Evolutionary conservation across 441 rosid species (phyloP).

Genomic region (Kokia cookei): DNA sequence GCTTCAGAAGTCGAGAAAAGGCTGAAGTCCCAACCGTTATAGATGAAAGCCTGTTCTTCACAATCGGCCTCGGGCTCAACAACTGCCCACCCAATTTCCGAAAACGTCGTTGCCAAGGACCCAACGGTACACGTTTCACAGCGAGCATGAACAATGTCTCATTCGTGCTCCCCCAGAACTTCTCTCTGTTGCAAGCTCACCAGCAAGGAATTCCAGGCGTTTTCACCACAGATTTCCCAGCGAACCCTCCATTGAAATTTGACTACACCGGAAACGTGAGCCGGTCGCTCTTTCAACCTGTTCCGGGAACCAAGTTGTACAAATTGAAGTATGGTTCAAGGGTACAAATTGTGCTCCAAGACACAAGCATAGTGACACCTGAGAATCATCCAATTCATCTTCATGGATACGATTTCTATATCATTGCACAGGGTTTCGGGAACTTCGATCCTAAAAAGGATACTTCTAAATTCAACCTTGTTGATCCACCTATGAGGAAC

Average conservation of each 20-base stretch:
- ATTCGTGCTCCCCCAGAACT: constrained; percentile 59
- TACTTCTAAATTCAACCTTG: no score
- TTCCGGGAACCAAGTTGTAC: constrained; percentile 60
- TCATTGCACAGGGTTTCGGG: no score
- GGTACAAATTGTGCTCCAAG: constrained; percentile 84
- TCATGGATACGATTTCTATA: constrained; percentile 53
- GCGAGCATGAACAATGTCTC: constrained; percentile 86
- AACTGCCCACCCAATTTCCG: constrained; percentile 53
- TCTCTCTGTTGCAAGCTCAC: constrained; percentile 76
- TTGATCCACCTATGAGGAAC: no score
- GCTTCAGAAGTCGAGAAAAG: constrained; percentile 39
- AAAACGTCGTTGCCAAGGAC: constrained; percentile 61
- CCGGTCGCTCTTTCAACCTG: constrained; percentile 62
- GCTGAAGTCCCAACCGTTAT: constrained; percentile 58
- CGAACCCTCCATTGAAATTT: constrained; percentile 52
- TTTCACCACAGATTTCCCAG: constrained; percentile 83
- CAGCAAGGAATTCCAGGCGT: constrained; percentile 52
- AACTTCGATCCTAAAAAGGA: no score
- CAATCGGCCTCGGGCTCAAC: constrained; percentile 71
- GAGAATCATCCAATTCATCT: constrained; percentile 94
- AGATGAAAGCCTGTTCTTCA: constrained; percentile 66
- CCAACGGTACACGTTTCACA: constrained; percentile 78
- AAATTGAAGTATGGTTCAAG: constrained; percentile 61
- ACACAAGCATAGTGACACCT: constrained; percentile 66
- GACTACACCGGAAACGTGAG: constrained; percentile 88